A percentile compares a stretch with the other conserved stretches of the same genome.
phyloP scores from a whole-genome alignment of 129 eudicot genomes.

The Gnaphalium uliginosum region DNA sequence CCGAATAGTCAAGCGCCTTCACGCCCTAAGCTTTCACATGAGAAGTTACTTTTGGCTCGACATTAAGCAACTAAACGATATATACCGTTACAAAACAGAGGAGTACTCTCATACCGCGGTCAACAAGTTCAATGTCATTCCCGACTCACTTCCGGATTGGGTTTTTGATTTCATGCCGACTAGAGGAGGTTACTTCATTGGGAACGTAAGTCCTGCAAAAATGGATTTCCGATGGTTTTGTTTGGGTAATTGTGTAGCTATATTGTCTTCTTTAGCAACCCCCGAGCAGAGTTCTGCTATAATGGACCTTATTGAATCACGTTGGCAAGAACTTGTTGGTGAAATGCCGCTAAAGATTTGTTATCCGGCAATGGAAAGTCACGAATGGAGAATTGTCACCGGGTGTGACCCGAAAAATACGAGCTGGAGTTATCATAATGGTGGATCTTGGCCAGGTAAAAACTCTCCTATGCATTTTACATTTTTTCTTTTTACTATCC shows the following conservation, averaged over 20 bases:
- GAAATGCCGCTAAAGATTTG: conserved; percentile 96
- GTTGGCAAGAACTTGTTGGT: conserved; percentile 90
- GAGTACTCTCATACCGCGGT: conserved; percentile 98
- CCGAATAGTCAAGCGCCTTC: conserved; percentile 66
- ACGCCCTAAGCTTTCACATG: conserved; percentile 95
- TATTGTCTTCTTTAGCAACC: conserved; percentile 85
- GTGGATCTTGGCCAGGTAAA: conserved; percentile 99
- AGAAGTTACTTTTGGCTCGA: conserved; percentile 95
- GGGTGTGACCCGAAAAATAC: conserved; percentile 97
- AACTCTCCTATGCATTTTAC: conserved; percentile 5
- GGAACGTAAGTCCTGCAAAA: conserved; percentile 88
- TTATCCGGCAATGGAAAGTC: conserved; percentile 92
- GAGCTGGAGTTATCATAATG: conserved; percentile 96
- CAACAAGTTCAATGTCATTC: conserved; percentile 93
- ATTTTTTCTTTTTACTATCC: background rate
- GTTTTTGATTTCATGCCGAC: conserved; percentile 96
- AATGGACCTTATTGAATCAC: conserved; percentile 91
- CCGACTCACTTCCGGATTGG: conserved; percentile 94
- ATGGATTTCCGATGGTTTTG: conserved; percentile 99
- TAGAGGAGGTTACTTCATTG: conserved; percentile 90
- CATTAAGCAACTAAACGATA: conserved; percentile 88
- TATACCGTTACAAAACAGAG: conserved; percentile 90
- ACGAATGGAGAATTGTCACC: conserved; percentile 90
- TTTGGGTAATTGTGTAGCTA: conserved; percentile 89
- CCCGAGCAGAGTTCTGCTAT: conserved; percentile 90